phyloP scores from a whole-genome alignment of 2,329 filamentous ascomycete genomes.

The Tolypocladium cylindrosporum region DNA sequence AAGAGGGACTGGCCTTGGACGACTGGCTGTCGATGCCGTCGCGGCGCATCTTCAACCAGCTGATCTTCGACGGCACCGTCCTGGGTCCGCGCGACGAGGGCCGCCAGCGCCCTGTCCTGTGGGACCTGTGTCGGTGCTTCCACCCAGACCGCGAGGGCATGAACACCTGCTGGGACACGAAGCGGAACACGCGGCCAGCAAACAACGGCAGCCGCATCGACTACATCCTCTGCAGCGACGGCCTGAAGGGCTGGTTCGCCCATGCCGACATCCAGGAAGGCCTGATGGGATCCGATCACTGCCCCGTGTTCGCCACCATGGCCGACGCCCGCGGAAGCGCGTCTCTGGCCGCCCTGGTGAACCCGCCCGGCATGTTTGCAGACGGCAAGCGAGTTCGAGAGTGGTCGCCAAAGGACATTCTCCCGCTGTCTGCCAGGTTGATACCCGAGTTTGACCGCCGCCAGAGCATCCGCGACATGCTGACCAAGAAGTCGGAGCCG shows the following conservation, averaged over 20 bases:
- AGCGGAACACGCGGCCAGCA: conserved; percentile 87
- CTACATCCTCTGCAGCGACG: conserved; percentile 75
- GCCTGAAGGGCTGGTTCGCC: conserved; percentile 70
- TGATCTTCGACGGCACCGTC: conserved; percentile 66
- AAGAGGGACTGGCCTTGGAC: conserved; percentile 55
- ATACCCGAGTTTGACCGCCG: conserved; percentile 83
- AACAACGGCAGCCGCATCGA: conserved; percentile 93
- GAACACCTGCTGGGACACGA: conserved; percentile 97
- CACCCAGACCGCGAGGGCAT: conserved; percentile 74
- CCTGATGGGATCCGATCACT: conserved; percentile 91
- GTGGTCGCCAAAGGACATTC: conserved; percentile 55
- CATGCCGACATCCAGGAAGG: conserved; percentile 86
- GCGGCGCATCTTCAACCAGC: conserved; percentile 72
- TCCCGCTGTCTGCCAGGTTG: conserved; percentile 69
- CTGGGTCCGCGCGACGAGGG: conserved; percentile 56
- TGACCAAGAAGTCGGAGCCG: conserved; percentile 33
- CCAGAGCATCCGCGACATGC: conserved; percentile 88
- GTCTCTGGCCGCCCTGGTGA: conserved; percentile 64
- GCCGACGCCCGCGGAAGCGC: conserved; percentile 45
- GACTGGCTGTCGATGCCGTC: conserved; percentile 66
- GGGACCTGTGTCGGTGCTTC: conserved; percentile 75
- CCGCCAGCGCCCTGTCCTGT: conserved; percentile 61
- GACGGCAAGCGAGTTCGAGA: conserved; percentile 55
- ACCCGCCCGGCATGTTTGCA: conserved; percentile 61
- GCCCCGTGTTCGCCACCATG: conserved; percentile 75